Evolutionary conservation across 1,284 basidiomycete species (phyloP), one percentile per base, ranked within the genome.

Genomic region (Moesziomyces sp.): DNA sequence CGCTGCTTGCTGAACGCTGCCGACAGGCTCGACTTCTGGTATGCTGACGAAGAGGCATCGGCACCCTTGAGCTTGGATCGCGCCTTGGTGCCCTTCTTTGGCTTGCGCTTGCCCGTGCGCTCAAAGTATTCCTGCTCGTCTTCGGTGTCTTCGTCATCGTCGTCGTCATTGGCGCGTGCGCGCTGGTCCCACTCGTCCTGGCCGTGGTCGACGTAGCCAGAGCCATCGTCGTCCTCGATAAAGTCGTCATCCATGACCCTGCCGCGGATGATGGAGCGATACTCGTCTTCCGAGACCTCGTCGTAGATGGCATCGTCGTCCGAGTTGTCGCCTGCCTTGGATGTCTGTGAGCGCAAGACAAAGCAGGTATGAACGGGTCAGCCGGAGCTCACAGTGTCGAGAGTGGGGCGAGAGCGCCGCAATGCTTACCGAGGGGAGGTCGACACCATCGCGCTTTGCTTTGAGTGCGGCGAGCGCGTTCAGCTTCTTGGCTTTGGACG

Each of bases 161-260:
- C 88, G 23, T 87, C 88, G 51, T 65, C 58, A 10, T 57, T 52
- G 14, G 43, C 52, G 13, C 53, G 48, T 11, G 48, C 58, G 19
- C 54, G 67, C 24, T 79, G 63, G 50, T 86, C 86, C 91, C 93
- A 97, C 79, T 96, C 94, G 74, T 98, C 95, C 88, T 93, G 90
- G 5, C 97, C 97, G 79, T 97, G 93, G 85, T 99, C 97, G 80
- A 92, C 91, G 83, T 99, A 99, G 13, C 93, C 97, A 21, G 88
- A 89, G 0, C 92, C 89, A 54, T 95, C 94, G 86, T 99, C 97
- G 80, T 99, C 95, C 48, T 92, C 84, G 64, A 82, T 93, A 74
- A 99, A 99, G 85, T 99, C 96, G 79, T 97, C 94, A 76, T 88
- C 87, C 74, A 92, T 91, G n/a, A 97, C 87, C 19, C 97, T 88